Evolutionary conservation across 768 basidiomycete species (phyloP).

Genomic region (Cystobasidiopsis lactophilus): DNA sequence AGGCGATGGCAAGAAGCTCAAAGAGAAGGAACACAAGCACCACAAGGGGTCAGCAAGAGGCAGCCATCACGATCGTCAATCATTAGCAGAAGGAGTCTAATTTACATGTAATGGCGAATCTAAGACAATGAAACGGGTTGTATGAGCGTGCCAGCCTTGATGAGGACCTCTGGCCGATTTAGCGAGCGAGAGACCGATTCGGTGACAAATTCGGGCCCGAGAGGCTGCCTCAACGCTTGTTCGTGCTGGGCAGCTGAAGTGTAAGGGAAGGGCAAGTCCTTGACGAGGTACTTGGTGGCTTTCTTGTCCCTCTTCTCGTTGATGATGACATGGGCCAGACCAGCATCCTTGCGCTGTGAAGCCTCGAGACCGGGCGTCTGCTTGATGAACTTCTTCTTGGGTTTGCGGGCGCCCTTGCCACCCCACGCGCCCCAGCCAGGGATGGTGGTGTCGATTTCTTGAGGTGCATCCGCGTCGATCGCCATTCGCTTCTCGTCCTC

Average conservation of each 20-base stretch:
- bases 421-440: slow-evolving; percentile 97
- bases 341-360: slow-evolving; percentile 54
- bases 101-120: too few species aligned
- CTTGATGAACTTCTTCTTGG: slow-evolving; percentile 38
- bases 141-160: slow-evolving; percentile 17
- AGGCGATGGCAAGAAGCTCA: slow-evolving; percentile 14
- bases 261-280: slow-evolving; percentile 84
- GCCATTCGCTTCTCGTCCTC: slow-evolving; percentile 59
- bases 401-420: slow-evolving; percentile 40
- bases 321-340: slow-evolving; percentile 74
- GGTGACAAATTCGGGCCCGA: slow-evolving; percentile 88
- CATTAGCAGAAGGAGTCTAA: too few species aligned
- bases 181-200: slow-evolving; percentile 29
- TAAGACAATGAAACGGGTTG: slow-evolving; percentile 9
- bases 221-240: slow-evolving; percentile 50
- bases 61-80: neutral
- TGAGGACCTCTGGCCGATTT: slow-evolving; percentile 15
- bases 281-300: slow-evolving; percentile 64
- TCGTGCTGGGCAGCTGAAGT: slow-evolving; percentile 86
- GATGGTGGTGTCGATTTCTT: slow-evolving; percentile 66
- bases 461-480: slow-evolving; percentile 67
- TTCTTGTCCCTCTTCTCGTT: slow-evolving; percentile 91
- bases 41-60: slow-evolving; percentile 4
- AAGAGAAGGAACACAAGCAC: slow-evolving; percentile 11
- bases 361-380: slow-evolving; percentile 63